Base-by-base conservation (phyloP, 768 basidiomycete species). In the Podaxis sp. region DNA sequence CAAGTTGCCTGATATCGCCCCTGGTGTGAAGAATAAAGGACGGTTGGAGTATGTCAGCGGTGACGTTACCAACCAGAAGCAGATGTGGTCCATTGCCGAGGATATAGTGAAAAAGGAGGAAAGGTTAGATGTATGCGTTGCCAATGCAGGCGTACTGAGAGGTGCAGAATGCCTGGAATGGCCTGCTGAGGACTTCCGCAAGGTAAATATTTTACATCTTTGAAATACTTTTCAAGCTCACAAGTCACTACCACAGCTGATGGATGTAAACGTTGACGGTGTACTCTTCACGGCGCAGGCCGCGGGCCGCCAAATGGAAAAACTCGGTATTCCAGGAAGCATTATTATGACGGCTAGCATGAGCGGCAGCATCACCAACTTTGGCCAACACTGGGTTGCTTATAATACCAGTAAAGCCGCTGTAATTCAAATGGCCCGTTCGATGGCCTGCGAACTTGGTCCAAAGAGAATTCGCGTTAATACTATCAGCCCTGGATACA, bases 401-500 rank as follows among this genome's bases (percentile, higher is more conserved):
- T 92, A 92, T 74, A 90, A 90, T 71, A 82, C 84, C 22, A 86
- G 84, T 73, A 92, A 92, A 75, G 79, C 87, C 1, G 90, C 87
- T n/a, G 87, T 92, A n/a, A 65, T 90, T 38, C 90, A 92, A 75
- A 89, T 90, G 87, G 84, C 78, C 2, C 85, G 90, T 40, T 88
- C 86, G 66, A 83, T 92, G 83, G 90, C 89, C 2, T 89, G 87
- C 70, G 90, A 92, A 68, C 81, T 92, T 1, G 89, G 88, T 2
- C 74, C 73, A n/a, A 77, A 85, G 67, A 73, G 77, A 2, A 91
- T 92, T 54, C 79, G 90, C 2, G 89, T 90, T 64, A 92, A 92
- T 70, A 76, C 83, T 3, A 76, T 92, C 61, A 89, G 87, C 56
- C 90, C 89, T 0, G 90, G 90, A 24, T 84, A 88, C 66, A 87